Evolutionary conservation across 768 basidiomycete genomes (phyloP), one percentile per base, ranked within the genome.

Genomic region (Gloeophyllum trabeum): DNA sequence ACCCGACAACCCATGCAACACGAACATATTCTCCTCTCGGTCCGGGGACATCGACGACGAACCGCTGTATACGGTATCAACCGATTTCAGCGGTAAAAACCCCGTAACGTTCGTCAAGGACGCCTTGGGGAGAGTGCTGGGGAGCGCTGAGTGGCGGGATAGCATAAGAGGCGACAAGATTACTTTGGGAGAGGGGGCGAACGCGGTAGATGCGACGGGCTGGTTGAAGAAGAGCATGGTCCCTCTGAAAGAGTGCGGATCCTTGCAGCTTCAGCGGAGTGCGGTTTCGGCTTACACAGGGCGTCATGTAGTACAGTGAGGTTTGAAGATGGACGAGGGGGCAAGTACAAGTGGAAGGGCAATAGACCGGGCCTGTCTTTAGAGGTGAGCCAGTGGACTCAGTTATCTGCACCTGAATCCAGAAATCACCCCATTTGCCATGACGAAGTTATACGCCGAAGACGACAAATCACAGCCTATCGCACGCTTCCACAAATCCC

Each of bases 1-100:
- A 24, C 61, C 60, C 1, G 66, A 70, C 45, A 66, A 70, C 50
- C 68, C 67, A 10, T 60, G 53, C 49, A 69, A 69, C 48, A 62
- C 65, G 24, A 59, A 51, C 28, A 55, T 71, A 32, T 32, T 32
- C 10, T 32, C 10, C 28, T 16, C 28, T 32, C 16, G 10, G 28
- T 32, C n/a, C 47, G 48, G 49, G 32, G 52, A 61, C 46, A 43
- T 43, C 5, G 52, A 59, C 19, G 55, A 59, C 24, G 54, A 62
- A 46, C 45, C 56, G 22, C 36, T 62, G n/a, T 69, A 69, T 48
- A 52, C 46, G 18, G 66, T 69, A 20, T 24, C 44, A 18, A 69
- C 67, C 1, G 55, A 61, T 24, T 55, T 60, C 43, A 53, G 46
- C 6, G 48, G 55, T 16, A 49, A 54, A 36, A 47, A 57, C 10